These are phyloP conservation scores for Penicillium nordicum DNA, from an alignment of 2,329 filamentous ascomycete genomes.

Conservation along the genomic window DNA sequence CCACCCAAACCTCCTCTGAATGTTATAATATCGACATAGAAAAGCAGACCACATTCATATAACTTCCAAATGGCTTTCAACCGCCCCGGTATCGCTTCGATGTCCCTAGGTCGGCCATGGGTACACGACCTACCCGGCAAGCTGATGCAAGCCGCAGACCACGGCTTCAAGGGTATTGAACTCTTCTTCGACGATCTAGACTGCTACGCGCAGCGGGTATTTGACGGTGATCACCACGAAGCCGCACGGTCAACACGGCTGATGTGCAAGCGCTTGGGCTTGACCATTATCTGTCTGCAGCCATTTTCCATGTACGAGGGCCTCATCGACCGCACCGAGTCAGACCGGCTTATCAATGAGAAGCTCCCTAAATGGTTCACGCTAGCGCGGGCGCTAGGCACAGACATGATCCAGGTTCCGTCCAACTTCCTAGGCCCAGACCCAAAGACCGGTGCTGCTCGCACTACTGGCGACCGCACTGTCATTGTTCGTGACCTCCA, in stretches of 20 bases:
- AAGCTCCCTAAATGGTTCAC: conserved; percentile 65
- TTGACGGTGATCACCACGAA: conserved; percentile 21
- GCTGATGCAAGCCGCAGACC: conserved; percentile 60
- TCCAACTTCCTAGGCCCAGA: conserved; percentile 59
- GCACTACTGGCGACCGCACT: conserved; percentile 35
- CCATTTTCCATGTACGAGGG: conserved; percentile 79
- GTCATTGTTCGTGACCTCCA: conserved; percentile 24
- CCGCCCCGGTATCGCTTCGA: conserved; percentile 65
- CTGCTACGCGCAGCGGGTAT: conserved; percentile 27
- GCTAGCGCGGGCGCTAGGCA: conserved; percentile 61
- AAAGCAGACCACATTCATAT: not conserved
- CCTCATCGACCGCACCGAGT: conserved; percentile 59
- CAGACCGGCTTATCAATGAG: conserved; percentile 57
- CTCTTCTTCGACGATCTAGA: conserved; percentile 38
- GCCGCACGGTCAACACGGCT: conserved; percentile 45
- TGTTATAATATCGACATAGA: not conserved
- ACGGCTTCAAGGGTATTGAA: conserved; percentile 37
- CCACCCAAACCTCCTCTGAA: not conserved
- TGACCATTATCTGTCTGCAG: conserved; percentile 57
- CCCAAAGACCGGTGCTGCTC: conserved; percentile 35
- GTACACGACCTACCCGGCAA: conserved; percentile 66
- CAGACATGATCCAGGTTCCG: conserved; percentile 71
- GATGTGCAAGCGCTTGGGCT: conserved; percentile 40
- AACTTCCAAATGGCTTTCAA: conserved; percentile 23
- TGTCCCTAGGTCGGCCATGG: conserved; percentile 71